Conservation (phyloP, 2,329 filamentous ascomycete species). For the Colletotrichum sp. region DNA sequence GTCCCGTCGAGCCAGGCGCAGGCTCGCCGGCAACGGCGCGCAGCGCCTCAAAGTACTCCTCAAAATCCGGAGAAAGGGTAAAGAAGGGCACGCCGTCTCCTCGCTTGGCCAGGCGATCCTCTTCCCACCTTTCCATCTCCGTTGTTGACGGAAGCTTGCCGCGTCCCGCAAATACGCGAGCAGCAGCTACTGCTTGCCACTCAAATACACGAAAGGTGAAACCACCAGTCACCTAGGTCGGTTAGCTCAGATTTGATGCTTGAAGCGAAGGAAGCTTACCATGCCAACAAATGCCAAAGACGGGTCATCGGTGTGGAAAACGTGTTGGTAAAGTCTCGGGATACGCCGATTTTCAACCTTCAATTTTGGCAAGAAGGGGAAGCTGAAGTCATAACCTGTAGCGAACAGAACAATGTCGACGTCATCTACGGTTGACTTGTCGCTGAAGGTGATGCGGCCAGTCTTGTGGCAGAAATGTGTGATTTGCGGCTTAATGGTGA, state of each 20-base stretch:
- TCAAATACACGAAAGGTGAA: slow-evolving; percentile 42
- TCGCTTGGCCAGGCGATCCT: slow-evolving; percentile 25
- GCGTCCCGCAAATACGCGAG: slow-evolving; percentile 37
- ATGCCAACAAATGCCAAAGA: neutral
- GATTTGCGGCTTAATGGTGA: neutral
- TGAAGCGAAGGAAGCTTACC: neutral
- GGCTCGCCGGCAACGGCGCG: slow-evolving; percentile 46
- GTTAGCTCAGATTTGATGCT: neutral
- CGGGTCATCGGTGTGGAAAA: neutral
- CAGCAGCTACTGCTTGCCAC: slow-evolving; percentile 40
- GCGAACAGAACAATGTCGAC: neutral
- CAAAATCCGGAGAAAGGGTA: slow-evolving; percentile 35
- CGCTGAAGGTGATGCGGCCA: neutral
- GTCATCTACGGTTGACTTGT: neutral
- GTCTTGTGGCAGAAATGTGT: neutral
- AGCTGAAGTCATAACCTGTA: neutral
- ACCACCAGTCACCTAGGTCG: slow-evolving; percentile 31
- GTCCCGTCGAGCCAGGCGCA: slow-evolving; percentile 35
- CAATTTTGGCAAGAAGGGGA: neutral
- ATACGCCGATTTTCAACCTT: neutral
- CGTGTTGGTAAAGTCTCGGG: neutral
- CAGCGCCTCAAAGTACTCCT: slow-evolving; percentile 42
- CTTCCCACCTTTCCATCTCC: slow-evolving; percentile 36
- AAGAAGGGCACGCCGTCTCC: slow-evolving; percentile 36
- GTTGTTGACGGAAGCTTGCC: slow-evolving; percentile 26